A percentile compares a stretch with the other conserved stretches of the same genome.
Conservation (phyloP, 345 rosid species). For the Eucalyptus virginea region DNA sequence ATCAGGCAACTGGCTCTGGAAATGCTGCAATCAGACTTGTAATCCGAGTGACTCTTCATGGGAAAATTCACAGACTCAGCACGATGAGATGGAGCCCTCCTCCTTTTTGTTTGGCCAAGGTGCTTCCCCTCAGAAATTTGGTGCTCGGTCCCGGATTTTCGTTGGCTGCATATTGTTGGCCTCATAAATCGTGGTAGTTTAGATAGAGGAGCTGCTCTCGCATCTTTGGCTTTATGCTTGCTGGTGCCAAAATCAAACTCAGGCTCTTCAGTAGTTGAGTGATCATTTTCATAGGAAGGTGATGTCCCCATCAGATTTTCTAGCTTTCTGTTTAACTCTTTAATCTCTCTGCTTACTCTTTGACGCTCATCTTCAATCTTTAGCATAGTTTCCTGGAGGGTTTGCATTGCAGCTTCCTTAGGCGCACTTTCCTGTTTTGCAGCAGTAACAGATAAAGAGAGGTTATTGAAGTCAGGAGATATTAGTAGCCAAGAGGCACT, state of each 20-base stretch:
- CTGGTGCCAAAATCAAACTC: not conserved
- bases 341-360: conserved; percentile 16
- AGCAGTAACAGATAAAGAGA: not conserved
- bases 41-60: conserved; percentile 22
- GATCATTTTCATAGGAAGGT: conserved; percentile 8
- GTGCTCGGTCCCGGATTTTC: conserved; percentile 21
- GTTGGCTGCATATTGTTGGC: conserved; percentile 60
- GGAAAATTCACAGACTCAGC: conserved; percentile 54
- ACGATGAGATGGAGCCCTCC: conserved; percentile 22
- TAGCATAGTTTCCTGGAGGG: conserved; percentile 32
- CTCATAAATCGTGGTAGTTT: conserved; percentile 62
- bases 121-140: conserved; percentile 9
- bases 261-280: not conserved
- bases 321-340: conserved; percentile 20
- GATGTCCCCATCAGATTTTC: conserved; percentile 25
- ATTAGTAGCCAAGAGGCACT: not conserved
- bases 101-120: conserved; percentile 11
- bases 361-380: conserved; percentile 42
- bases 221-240: conserved; percentile 2
- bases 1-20: conserved; percentile 42
- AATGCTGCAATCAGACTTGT: conserved; percentile 28
- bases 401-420: conserved; percentile 38
- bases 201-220: conserved; percentile 17
- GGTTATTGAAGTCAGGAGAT: not conserved
- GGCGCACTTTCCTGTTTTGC: conserved; percentile 34